phyloP scores from a whole-genome alignment of 2,329 filamentous ascomycete genomes.

The Parafenestella ontariensis region DNA sequence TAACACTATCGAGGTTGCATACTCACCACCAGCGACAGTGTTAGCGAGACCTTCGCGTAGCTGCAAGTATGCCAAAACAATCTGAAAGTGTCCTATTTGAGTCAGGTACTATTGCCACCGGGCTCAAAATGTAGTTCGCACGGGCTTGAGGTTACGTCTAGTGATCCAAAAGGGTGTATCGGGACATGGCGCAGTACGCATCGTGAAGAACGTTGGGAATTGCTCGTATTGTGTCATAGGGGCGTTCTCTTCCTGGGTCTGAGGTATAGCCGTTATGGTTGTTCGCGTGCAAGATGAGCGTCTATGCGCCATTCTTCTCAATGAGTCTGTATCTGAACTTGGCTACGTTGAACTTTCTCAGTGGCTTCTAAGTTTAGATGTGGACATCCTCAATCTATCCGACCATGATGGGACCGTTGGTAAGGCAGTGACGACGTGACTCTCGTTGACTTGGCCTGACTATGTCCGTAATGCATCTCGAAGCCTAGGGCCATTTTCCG shows the following conservation, averaged over 20 bases:
- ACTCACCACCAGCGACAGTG: conserved; percentile 17
- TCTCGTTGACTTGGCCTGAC: too few relatives aligned
- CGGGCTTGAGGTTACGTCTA: background rate
- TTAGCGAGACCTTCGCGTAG: conserved; percentile 10
- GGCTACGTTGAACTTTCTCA: background rate
- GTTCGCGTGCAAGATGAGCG: background rate
- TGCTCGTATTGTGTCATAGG: conserved; percentile 2
- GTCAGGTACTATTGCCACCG: conserved; percentile 1
- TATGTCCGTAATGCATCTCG: too few relatives aligned
- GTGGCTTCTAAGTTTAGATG: background rate
- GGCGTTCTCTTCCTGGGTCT: background rate
- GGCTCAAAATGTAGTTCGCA: background rate
- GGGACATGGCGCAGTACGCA: background rate
- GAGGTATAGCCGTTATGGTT: background rate
- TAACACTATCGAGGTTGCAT: conserved; percentile 24
- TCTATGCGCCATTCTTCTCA: background rate
- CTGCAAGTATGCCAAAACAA: conserved; percentile 5
- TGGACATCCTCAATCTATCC: background rate
- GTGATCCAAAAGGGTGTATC: background rate
- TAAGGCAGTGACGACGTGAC: too few relatives aligned
- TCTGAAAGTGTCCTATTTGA: background rate
- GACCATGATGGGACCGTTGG: too few relatives aligned
- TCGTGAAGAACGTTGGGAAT: background rate
- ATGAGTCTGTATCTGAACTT: background rate
- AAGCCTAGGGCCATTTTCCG: too few relatives aligned